Conservation (phyloP, 1,284 basidiomycete genomes). For the Inonotus obliquus region DNA sequence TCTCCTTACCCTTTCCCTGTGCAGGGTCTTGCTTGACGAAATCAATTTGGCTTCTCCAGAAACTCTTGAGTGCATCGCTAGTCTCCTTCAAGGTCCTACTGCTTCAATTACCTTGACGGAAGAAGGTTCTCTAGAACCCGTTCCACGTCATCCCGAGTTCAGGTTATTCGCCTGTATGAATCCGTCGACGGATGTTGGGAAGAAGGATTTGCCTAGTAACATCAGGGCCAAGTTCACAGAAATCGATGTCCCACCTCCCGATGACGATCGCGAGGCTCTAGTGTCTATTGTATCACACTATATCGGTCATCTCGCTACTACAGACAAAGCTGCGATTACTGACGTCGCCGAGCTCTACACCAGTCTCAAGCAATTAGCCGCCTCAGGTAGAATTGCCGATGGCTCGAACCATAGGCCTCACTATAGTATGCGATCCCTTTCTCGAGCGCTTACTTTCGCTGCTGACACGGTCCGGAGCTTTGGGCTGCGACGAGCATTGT, state of each 20-base stretch:
- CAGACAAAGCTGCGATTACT: slow-evolving; percentile 86
- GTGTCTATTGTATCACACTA: slow-evolving; percentile 88
- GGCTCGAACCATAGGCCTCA: slow-evolving; percentile 95
- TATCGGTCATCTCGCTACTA: slow-evolving; percentile 78
- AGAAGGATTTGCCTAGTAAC: slow-evolving; percentile 91
- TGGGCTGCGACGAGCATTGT: slow-evolving; percentile 82
- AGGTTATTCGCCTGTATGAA: slow-evolving; percentile 99
- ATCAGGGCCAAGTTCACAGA: slow-evolving; percentile 94
- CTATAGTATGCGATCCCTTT: slow-evolving; percentile 95
- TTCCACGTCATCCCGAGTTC: slow-evolving; percentile 92
- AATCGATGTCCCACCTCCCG: slow-evolving; percentile 91
- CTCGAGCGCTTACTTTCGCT: slow-evolving; percentile 89
- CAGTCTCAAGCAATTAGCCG: slow-evolving; percentile 77
- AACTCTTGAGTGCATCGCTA: slow-evolving; percentile 90
- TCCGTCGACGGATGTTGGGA: slow-evolving; percentile 97
- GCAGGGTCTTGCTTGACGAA: slow-evolving; percentile 94
- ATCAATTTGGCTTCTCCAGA: slow-evolving; percentile 94
- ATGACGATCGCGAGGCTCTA: slow-evolving; percentile 88
- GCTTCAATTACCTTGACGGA: slow-evolving; percentile 93
- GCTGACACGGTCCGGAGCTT: slow-evolving; percentile 77
- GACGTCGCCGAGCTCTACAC: slow-evolving; percentile 91
- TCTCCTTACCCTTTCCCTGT: neutral
- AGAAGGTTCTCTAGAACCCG: slow-evolving; percentile 86
- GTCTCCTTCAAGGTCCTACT: slow-evolving; percentile 79
- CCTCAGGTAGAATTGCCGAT: slow-evolving; percentile 84